These are phyloP conservation scores for Paragyromitra xinjiangensis DNA, from an alignment of 495 filamentous ascomycete species.

Conservation along the genomic window DNA sequence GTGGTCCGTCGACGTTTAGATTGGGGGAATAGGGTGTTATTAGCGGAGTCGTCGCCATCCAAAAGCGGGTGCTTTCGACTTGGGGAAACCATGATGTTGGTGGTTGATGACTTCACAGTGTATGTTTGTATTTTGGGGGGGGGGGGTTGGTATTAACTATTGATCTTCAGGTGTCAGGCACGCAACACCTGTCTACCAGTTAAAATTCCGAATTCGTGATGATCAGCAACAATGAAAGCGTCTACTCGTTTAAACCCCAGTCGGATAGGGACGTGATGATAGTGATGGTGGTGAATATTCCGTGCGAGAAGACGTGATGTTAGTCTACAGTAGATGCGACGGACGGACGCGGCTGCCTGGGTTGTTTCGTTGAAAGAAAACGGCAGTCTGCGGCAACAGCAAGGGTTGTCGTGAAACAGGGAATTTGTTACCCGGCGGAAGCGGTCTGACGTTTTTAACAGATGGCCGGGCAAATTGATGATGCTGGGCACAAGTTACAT, in stretches of 20 bases:
- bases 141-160: constrained; percentile 12
- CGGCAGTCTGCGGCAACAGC: constrained; percentile 16
- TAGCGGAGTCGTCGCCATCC: neutral
- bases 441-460: neutral
- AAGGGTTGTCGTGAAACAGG: constrained; percentile 30
- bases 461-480: constrained; percentile 11
- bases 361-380: constrained; percentile 30
- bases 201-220: constrained; percentile 20
- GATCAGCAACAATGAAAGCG: constrained; percentile 9
- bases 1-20: constrained; percentile 20
- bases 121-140: constrained; percentile 11
- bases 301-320: constrained; percentile 29
- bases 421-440: constrained; percentile 44
- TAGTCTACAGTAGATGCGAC: constrained; percentile 25
- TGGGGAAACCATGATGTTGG: constrained; percentile 26
- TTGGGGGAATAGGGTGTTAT: neutral
- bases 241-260: constrained; percentile 4
- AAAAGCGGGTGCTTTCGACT: constrained; percentile 12
- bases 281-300: neutral
- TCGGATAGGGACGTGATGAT: neutral
- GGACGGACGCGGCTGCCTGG: constrained; percentile 23
- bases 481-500: neutral
- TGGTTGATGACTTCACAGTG: constrained; percentile 5
- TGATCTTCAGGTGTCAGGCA: constrained; percentile 25
- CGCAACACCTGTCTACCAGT: constrained; percentile 22